Conservation (phyloP, 1,284 basidiomycete species). For the Cerioporus squamosus region DNA sequence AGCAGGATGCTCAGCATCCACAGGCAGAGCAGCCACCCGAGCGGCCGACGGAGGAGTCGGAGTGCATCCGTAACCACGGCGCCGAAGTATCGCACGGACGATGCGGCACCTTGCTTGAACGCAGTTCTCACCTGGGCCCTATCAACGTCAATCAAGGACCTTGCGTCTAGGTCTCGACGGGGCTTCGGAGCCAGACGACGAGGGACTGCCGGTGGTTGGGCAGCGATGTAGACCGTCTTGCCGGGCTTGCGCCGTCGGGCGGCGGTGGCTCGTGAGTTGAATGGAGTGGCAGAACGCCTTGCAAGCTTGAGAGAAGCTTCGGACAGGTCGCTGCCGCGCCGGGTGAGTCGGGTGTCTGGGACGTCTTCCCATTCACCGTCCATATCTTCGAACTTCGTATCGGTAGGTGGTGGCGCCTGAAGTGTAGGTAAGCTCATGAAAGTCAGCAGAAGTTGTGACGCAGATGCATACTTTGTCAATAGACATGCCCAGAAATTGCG, state of each 20-base stretch:
- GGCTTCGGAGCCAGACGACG: conserved; percentile 1
- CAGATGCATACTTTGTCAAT: too few species aligned
- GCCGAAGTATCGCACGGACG: conserved; percentile 44
- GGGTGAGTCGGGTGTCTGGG: conserved; percentile 9
- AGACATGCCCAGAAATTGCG: too few species aligned
- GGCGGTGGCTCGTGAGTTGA: background rate
- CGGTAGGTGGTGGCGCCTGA: background rate
- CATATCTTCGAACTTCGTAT: background rate
- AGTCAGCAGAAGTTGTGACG: too few species aligned
- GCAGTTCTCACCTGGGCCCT: conserved; percentile 23
- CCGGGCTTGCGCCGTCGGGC: conserved; percentile 22
- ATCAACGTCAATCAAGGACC: conserved; percentile 12
- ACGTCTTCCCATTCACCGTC: conserved; percentile 29
- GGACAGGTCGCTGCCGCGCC: background rate
- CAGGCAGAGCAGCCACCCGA: conserved; percentile 56
- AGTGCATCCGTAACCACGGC: conserved; percentile 52
- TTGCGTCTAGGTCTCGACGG: conserved; percentile 1
- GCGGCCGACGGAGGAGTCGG: conserved; percentile 54
- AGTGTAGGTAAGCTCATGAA: too few species aligned
- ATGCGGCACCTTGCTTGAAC: conserved; percentile 27
- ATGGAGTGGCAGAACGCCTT: background rate
- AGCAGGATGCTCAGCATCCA: conserved; percentile 52
- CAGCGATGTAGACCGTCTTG: conserved; percentile 22
- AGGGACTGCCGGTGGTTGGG: conserved; percentile 11
- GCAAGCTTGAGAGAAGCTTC: background rate